Conservation (phyloP, 73 alveolate genomes). For the Tetrahymena elliotti region DNA sequence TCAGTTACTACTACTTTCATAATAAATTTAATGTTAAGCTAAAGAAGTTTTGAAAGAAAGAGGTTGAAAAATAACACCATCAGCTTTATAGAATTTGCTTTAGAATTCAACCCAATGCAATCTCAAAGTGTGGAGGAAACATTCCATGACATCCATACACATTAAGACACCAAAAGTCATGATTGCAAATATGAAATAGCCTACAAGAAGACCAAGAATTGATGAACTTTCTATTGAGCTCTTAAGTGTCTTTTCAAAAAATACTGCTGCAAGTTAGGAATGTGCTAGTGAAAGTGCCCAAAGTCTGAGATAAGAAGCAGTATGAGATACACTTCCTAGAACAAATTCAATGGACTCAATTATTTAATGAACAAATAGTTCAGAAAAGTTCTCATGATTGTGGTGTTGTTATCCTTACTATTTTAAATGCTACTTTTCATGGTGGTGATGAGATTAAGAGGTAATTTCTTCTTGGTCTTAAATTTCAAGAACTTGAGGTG, state of each 20-base stretch:
- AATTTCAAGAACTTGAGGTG: not conserved
- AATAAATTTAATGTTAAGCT: not conserved
- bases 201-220: constrained; percentile 47
- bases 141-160: constrained; percentile 97
- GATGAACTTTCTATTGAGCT: constrained; percentile 52
- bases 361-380: constrained; percentile 63
- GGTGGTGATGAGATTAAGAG: not conserved
- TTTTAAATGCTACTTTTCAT: not conserved
- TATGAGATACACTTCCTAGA: constrained; percentile 78
- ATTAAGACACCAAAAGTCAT: constrained; percentile 73
- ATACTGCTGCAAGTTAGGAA: constrained; percentile 88
- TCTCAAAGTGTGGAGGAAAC: constrained; percentile 95
- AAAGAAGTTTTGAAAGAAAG: constrained; percentile 54
- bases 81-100: constrained; percentile 92
- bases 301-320: constrained; percentile 89
- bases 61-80: constrained; percentile 83
- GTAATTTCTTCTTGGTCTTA: not conserved
- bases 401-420: constrained; percentile 16
- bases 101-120: constrained; percentile 99
- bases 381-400: constrained; percentile 61
- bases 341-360: constrained; percentile 87
- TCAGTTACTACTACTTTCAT: not conserved
- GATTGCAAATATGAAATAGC: constrained; percentile 72
- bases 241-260: constrained; percentile 77
- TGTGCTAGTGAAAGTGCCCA: constrained; percentile 98